phyloP scores from a whole-genome alignment of 768 basidiomycete genomes.

The Suillus discolor region DNA sequence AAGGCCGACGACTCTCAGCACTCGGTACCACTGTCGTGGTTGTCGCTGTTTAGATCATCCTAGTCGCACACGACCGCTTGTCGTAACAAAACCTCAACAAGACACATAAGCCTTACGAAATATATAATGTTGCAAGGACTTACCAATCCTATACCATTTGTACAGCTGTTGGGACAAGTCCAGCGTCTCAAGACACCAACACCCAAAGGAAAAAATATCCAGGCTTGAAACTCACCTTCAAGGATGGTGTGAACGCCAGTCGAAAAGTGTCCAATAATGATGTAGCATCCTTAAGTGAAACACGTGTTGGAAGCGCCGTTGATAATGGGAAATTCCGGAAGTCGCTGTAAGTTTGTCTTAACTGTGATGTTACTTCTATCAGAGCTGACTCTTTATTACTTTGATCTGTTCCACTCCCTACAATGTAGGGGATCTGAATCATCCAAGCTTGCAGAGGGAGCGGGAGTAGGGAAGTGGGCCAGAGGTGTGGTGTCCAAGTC shows the following conservation, averaged over 20 bases:
- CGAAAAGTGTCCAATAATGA: neutral
- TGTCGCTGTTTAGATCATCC: too few relatives aligned
- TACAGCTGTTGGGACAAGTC: neutral
- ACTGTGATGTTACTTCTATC: neutral
- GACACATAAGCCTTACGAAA: neutral
- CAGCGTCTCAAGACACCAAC: neutral
- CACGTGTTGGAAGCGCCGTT: neutral
- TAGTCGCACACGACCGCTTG: too few relatives aligned
- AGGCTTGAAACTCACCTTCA: neutral
- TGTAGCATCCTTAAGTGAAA: neutral
- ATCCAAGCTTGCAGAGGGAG: neutral
- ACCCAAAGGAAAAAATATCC: neutral
- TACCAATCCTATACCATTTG: too few relatives aligned
- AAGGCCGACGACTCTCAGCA: too few relatives aligned
- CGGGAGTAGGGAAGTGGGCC: neutral
- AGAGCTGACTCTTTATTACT: conserved; percentile 1
- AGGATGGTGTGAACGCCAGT: neutral
- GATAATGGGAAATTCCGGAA: neutral
- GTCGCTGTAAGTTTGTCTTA: neutral
- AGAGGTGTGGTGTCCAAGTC: neutral
- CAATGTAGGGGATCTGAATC: neutral
- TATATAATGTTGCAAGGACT: neutral
- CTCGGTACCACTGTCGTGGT: too few relatives aligned
- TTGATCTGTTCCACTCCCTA: neutral
- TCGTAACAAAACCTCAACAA: too few relatives aligned